Conservation (phyloP, 257 asterid genomes). For the Gentiana macrophylla region DNA sequence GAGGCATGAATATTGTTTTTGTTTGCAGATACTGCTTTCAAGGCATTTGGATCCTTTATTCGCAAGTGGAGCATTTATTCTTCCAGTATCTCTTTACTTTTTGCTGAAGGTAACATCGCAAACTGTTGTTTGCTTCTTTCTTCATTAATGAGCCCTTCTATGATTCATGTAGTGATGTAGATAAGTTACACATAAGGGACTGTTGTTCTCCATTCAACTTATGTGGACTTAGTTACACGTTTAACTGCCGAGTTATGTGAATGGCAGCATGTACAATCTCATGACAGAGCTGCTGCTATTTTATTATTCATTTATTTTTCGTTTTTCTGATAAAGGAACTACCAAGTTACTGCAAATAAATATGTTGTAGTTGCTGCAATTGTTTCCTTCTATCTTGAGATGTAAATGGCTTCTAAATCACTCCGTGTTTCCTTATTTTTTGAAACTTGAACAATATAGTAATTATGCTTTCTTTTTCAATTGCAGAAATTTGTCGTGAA, state of each 20-base stretch:
- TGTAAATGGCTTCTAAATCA: conserved; percentile 2
- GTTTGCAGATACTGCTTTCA: conserved; percentile 73
- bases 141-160: neutral
- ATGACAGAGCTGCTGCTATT: neutral
- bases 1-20: conserved; percentile 4
- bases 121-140: neutral
- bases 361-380: too few relatives aligned
- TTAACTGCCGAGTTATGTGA: neutral
- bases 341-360: too few relatives aligned
- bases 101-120: conserved; percentile 56
- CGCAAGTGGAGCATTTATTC: conserved; percentile 71
- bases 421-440: neutral
- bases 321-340: too few relatives aligned
- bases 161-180: neutral
- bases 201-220: too few relatives aligned
- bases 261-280: neutral
- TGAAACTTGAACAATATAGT: neutral
- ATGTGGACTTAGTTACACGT: too few relatives aligned
- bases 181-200: neutral
- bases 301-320: neutral
- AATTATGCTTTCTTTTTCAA: conserved; percentile 8
- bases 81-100: conserved; percentile 80
- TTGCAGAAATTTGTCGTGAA: conserved; percentile 71
- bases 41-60: conserved; percentile 46
- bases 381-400: neutral